These are phyloP conservation scores for Ogataea glucozyma DNA, from an alignment of 805 yeast species.

Conservation along the genomic window DNA sequence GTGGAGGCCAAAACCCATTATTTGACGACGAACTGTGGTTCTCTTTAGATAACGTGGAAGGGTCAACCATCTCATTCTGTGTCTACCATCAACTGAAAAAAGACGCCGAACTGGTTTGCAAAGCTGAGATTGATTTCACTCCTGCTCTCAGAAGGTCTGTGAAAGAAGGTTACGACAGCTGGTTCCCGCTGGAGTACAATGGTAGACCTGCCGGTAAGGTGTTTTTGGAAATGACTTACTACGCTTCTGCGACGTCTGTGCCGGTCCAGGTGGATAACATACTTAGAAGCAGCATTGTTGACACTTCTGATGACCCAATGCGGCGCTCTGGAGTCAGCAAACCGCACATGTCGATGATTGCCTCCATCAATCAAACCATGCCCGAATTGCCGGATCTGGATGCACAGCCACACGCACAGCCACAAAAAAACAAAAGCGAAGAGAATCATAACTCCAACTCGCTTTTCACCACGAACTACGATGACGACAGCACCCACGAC, in stretches of 20 bases:
- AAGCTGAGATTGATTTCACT: slow-evolving; percentile 73
- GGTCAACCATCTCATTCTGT: slow-evolving; percentile 65
- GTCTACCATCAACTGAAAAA: slow-evolving; percentile 82
- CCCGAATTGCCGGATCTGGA: slow-evolving; percentile 21
- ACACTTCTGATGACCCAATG: neutral
- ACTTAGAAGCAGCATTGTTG: slow-evolving; percentile 20
- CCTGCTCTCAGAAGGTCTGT: slow-evolving; percentile 67
- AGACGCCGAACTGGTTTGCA: slow-evolving; percentile 86
- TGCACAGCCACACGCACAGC: slow-evolving; percentile 1
- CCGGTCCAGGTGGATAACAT: slow-evolving; percentile 31
- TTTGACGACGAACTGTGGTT: slow-evolving; percentile 82
- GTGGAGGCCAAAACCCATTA: slow-evolving; percentile 94
- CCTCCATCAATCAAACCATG: slow-evolving; percentile 14
- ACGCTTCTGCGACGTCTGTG: slow-evolving; percentile 50
- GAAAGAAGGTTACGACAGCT: slow-evolving; percentile 76
- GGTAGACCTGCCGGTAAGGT: slow-evolving; percentile 84
- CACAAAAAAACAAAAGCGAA: neutral
- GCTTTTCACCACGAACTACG: neutral
- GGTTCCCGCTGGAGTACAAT: slow-evolving; percentile 73
- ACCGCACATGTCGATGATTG: slow-evolving; percentile 16
- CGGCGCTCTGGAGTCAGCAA: neutral
- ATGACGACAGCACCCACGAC: too few species aligned
- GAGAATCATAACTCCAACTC: neutral
- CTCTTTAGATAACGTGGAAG: slow-evolving; percentile 61
- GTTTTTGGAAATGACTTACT: slow-evolving; percentile 88